phyloP scores from a whole-genome alignment of 352 stramenopile species.

The Paralagenidium karlingii region DNA sequence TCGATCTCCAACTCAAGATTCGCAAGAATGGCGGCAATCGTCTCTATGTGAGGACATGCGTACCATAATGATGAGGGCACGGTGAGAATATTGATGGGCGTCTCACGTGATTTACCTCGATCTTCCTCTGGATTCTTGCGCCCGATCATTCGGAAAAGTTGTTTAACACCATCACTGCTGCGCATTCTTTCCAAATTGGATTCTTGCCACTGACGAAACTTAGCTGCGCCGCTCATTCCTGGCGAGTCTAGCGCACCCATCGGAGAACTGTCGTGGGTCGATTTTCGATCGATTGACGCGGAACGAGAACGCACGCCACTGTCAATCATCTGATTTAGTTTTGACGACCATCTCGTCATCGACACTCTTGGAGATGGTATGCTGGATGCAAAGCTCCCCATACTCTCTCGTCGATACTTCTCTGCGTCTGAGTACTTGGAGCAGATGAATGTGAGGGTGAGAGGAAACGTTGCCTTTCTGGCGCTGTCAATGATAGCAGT shows the following conservation, averaged over 20 bases:
- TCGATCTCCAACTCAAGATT: neutral
- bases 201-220: neutral
- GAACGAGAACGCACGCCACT: neutral
- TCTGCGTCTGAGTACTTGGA: too few species aligned
- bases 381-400: too few species aligned
- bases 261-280: neutral
- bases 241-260: neutral
- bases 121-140: too few species aligned
- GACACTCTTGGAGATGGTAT: neutral
- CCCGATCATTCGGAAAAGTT: too few species aligned
- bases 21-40: neutral
- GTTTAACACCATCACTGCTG: too few species aligned
- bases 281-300: neutral
- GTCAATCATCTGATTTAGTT: too few species aligned
- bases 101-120: too few species aligned
- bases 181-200: too few species aligned
- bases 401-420: neutral
- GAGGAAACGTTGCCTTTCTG: slow-evolving; percentile 46
- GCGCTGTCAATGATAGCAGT: slow-evolving; percentile 49
- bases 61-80: neutral
- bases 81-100: neutral
- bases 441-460: slow-evolving; percentile 54
- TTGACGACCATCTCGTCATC: neutral
- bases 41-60: neutral
- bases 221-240: neutral